Conservation (phyloP, 257 asterid genomes). For the Solanum paucissectum region DNA sequence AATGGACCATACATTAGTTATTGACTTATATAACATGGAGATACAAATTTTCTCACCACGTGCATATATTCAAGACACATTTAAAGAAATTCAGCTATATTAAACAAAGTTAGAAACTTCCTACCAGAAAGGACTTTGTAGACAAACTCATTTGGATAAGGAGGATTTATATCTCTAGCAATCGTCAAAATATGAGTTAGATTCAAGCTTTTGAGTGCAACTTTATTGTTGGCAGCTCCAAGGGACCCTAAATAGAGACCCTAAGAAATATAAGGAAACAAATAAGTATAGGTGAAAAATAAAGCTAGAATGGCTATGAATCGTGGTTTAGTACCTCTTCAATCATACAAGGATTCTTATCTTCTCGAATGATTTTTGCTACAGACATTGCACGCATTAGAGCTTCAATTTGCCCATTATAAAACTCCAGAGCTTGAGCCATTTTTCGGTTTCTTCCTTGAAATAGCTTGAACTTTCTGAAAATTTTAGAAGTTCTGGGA, state of each 20-base stretch:
- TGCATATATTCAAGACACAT: neutral
- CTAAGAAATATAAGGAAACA: constrained; percentile 23
- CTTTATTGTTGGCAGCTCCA: constrained; percentile 62
- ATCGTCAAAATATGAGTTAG: constrained; percentile 68
- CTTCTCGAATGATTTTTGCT: constrained; percentile 29
- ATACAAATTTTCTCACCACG: neutral
- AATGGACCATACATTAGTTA: neutral
- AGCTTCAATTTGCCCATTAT: constrained; percentile 33
- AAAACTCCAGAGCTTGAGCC: constrained; percentile 22
- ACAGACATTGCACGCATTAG: constrained; percentile 32
- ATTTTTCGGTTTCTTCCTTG: constrained; percentile 11
- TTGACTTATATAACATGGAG: neutral
- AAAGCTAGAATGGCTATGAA: neutral
- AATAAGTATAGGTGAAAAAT: neutral
- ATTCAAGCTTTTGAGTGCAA: constrained; percentile 44
- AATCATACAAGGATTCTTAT: constrained; percentile 55
- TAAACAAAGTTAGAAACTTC: neutral
- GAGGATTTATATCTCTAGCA: constrained; percentile 36
- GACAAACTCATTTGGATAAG: constrained; percentile 51
- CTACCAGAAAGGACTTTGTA: constrained; percentile 57
- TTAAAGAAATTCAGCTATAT: neutral
- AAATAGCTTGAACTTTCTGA: neutral
- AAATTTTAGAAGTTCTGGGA: neutral
- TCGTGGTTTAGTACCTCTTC: constrained; percentile 46
- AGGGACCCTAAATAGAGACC: constrained; percentile 89